Conservation (phyloP, 1,139 yeast species). For the Hansenula sp. region DNA sequence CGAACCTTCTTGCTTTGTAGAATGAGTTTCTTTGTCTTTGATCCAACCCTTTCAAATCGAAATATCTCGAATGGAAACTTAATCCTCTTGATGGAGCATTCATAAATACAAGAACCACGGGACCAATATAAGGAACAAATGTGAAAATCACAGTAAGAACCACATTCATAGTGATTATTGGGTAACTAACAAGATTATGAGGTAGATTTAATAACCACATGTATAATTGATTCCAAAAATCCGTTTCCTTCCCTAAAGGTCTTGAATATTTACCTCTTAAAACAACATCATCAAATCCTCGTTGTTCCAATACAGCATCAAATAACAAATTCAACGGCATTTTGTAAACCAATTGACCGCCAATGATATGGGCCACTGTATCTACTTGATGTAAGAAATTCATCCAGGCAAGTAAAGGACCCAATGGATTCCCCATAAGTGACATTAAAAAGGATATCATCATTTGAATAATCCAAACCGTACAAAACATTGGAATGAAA, state of each 20-base stretch:
- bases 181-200: constrained; percentile 24
- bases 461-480: constrained; percentile 42
- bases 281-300: constrained; percentile 47
- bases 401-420: constrained; percentile 54
- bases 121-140: constrained; percentile 62
- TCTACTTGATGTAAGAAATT: constrained; percentile 51
- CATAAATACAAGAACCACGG: constrained; percentile 46
- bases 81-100: constrained; percentile 60
- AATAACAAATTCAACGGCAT: constrained; percentile 51
- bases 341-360: constrained; percentile 52
- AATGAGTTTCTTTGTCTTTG: constrained; percentile 32
- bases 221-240: constrained; percentile 9
- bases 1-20: constrained; percentile 27
- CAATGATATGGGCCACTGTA: constrained; percentile 45
- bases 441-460: constrained; percentile 32
- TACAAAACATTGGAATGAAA: constrained; percentile 35
- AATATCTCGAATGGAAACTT: constrained; percentile 56
- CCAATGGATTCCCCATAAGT: constrained; percentile 30
- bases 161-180: constrained; percentile 31
- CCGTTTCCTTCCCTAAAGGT: background rate
- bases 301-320: constrained; percentile 51
- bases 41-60: constrained; percentile 51
- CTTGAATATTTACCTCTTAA: constrained; percentile 41
- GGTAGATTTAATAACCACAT: constrained; percentile 25
- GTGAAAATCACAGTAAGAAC: constrained; percentile 34